These are phyloP conservation scores for Fusarium sp. DNA, from an alignment of 2,329 filamentous ascomycete genomes.

Conservation along the genomic window DNA sequence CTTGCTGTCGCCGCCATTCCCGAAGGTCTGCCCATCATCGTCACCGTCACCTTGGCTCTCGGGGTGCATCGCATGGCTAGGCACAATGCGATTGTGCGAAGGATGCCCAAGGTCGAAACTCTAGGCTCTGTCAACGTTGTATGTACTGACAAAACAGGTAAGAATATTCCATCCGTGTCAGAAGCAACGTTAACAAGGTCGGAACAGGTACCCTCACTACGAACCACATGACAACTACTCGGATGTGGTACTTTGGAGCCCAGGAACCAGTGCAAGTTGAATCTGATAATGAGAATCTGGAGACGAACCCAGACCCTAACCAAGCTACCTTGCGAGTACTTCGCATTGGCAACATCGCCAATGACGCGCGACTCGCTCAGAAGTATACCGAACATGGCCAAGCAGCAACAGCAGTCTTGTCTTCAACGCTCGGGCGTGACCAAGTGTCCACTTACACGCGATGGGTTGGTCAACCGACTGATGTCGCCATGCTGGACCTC, in stretches of 20 bases:
- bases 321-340: constrained; percentile 85
- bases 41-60: constrained; percentile 94
- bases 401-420: constrained; percentile 82
- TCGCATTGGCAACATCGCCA: constrained; percentile 95
- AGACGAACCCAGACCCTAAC: constrained; percentile 71
- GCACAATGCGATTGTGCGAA: constrained; percentile 93
- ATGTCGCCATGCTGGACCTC: constrained; percentile 96
- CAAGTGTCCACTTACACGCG: constrained; percentile 79
- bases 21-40: constrained; percentile 96
- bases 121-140: constrained; percentile 99
- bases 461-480: constrained; percentile 97
- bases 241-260: constrained; percentile 94
- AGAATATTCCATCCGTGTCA: constrained; percentile 22
- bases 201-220: constrained; percentile 86
- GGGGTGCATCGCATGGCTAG: constrained; percentile 97
- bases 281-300: constrained; percentile 68
- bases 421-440: constrained; percentile 80
- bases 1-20: constrained; percentile 96
- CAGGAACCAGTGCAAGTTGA: constrained; percentile 67
- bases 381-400: constrained; percentile 79
- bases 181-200: constrained; percentile 33
- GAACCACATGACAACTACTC: constrained; percentile 98
- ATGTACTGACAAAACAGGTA: constrained; percentile 96
- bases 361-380: constrained; percentile 88
- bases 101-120: constrained; percentile 97